phyloP scores from a whole-genome alignment of 2,329 filamentous ascomycete species.

The Penicillium sp. region DNA sequence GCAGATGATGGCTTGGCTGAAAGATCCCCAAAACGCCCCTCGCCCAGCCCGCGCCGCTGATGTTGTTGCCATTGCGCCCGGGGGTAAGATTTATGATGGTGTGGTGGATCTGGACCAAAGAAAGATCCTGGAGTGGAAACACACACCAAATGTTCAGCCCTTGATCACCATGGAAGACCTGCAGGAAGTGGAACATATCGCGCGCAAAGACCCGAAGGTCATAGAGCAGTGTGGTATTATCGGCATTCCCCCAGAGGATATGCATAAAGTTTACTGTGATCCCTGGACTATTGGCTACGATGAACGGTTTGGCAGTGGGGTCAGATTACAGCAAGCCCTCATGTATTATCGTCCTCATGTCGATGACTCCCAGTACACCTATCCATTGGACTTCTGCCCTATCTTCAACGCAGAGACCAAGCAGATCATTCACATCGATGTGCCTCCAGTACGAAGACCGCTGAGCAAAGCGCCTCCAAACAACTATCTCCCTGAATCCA shows the following conservation, averaged over 20 bases:
- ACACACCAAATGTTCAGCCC: constrained; percentile 75
- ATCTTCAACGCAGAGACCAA: constrained; percentile 82
- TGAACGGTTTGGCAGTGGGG: constrained; percentile 76
- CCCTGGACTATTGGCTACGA: constrained; percentile 96
- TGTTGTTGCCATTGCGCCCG: constrained; percentile 76
- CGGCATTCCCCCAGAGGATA: constrained; percentile 77
- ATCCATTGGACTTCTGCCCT: constrained; percentile 89
- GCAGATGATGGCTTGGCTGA: constrained; percentile 79
- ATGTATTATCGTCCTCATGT: constrained; percentile 91
- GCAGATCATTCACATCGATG: constrained; percentile 78
- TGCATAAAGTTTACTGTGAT: constrained; percentile 96
- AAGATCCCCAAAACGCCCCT: constrained; percentile 59
- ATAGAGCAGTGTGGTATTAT: constrained; percentile 87
- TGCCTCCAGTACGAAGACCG: constrained; percentile 74
- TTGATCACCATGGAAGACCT: constrained; percentile 93
- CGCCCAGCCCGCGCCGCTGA: constrained; percentile 74
- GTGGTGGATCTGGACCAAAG: constrained; percentile 69
- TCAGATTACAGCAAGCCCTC: constrained; percentile 84
- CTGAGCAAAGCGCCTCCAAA: constrained; percentile 70
- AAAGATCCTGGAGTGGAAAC: constrained; percentile 72
- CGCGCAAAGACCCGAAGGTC: constrained; percentile 76
- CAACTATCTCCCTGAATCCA: constrained; percentile 75
- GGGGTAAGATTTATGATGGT: constrained; percentile 80
- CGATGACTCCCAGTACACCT: constrained; percentile 88
- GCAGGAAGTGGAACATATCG: constrained; percentile 73